Percentiles rank a stretch among this genome's conserved stretches.
Conservation (phyloP, 495 filamentous ascomycete species). For the Annulohypoxylon stygium region DNA sequence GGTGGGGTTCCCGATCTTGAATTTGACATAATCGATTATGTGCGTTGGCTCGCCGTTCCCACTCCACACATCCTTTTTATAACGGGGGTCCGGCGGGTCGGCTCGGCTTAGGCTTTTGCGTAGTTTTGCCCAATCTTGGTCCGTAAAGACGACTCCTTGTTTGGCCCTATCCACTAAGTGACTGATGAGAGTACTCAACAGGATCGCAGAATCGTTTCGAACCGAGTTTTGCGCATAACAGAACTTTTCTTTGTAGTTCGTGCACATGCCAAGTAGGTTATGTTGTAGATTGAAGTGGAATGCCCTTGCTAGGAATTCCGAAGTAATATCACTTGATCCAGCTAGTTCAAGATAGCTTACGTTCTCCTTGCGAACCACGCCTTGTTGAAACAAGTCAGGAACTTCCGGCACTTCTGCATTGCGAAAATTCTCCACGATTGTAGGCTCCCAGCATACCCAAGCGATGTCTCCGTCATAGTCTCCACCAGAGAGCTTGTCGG, state of each 20-base stretch:
- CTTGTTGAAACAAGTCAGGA: constrained; percentile 64
- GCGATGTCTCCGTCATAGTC: constrained; percentile 95
- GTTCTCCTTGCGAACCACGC: constrained; percentile 71
- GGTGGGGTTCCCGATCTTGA: constrained; percentile 67
- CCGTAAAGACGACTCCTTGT: constrained; percentile 76
- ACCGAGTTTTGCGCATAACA: constrained; percentile 74
- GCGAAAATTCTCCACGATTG: constrained; percentile 77
- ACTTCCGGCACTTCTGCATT: constrained; percentile 72
- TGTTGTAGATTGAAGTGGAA: constrained; percentile 76
- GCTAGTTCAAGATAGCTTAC: constrained; percentile 64
- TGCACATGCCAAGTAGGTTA: constrained; percentile 79
- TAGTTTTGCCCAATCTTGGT: constrained; percentile 67
- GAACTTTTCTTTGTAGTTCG: constrained; percentile 77
- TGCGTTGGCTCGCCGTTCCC: constrained; percentile 61
- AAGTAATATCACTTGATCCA: constrained; percentile 38
- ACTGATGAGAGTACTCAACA: constrained; percentile 78
- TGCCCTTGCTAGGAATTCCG: constrained; percentile 64
- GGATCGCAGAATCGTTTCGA: constrained; percentile 64
- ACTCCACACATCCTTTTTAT: constrained; percentile 53
- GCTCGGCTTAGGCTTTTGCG: constrained; percentile 56
- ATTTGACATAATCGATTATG: constrained; percentile 82
- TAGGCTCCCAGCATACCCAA: constrained; percentile 91
- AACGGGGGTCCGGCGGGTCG: constrained; percentile 56
- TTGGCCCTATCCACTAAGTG: constrained; percentile 86
- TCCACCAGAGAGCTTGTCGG: constrained; percentile 86